Conservation (phyloP, 2,329 filamentous ascomycete genomes). For the Botrytis byssoidea region DNA sequence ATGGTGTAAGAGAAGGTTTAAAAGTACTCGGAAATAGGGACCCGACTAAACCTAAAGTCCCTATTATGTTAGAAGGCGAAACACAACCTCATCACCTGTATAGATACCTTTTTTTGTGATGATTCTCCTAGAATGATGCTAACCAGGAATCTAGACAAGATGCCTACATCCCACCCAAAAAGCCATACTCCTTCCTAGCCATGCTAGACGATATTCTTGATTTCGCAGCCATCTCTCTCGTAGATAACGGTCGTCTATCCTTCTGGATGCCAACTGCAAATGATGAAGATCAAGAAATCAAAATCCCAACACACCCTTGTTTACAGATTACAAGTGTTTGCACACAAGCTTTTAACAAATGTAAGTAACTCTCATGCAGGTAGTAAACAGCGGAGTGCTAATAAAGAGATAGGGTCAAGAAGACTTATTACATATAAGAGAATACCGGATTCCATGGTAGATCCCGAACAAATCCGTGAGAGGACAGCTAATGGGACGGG, state of each 20-base stretch:
- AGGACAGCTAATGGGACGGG: slow-evolving; percentile 43
- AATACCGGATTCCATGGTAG: slow-evolving; percentile 58
- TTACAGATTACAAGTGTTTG: slow-evolving; percentile 74
- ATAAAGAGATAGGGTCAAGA: slow-evolving; percentile 66
- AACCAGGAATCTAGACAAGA: slow-evolving; percentile 46
- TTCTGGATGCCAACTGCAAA: slow-evolving; percentile 98
- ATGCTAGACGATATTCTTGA: slow-evolving; percentile 88
- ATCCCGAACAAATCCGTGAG: slow-evolving; percentile 31
- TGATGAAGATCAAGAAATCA: slow-evolving; percentile 72
- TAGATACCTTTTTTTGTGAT: slow-evolving; percentile 35
- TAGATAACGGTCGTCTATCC: slow-evolving; percentile 74
- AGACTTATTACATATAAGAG: slow-evolving; percentile 83
- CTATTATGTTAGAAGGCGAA: slow-evolving; percentile 66
- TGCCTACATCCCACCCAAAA: slow-evolving; percentile 81
- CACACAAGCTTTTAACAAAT: slow-evolving; percentile 86
- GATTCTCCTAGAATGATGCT: slow-evolving; percentile 10
- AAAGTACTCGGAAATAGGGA: slow-evolving; percentile 81
- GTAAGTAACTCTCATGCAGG: slow-evolving; percentile 46
- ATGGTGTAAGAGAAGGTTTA: slow-evolving; percentile 89
- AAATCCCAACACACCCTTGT: slow-evolving; percentile 72
- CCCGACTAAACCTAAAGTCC: slow-evolving; percentile 54
- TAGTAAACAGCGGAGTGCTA: slow-evolving; percentile 12
- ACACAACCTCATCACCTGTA: slow-evolving; percentile 60
- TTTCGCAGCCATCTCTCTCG: slow-evolving; percentile 74
- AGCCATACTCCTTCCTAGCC: slow-evolving; percentile 85